These are phyloP conservation scores for Fusarium lyarnte DNA, from an alignment of 2,329 filamentous ascomycete species.

Conservation along the genomic window DNA sequence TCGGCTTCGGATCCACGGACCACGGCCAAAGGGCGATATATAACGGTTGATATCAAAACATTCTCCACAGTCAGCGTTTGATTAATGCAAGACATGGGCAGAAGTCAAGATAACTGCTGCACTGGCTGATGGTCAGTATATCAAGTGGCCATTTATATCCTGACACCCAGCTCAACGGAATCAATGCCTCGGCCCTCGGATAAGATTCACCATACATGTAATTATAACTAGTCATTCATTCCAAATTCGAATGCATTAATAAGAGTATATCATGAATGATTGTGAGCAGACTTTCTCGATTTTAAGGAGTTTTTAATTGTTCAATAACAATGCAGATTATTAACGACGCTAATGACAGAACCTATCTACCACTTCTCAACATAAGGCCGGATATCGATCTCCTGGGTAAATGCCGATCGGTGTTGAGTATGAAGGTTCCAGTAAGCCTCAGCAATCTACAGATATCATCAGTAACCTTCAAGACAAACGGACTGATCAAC, in stretches of 20 bases:
- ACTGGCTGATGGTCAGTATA: not conserved
- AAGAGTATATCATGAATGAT: not conserved
- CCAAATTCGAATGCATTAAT: too few species aligned
- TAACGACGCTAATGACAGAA: too few species aligned
- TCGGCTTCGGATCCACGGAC: not conserved
- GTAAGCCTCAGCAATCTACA: conserved; percentile 84
- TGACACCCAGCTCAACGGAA: too few species aligned
- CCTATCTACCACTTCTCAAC: conserved; percentile 81
- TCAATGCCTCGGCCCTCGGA: too few species aligned
- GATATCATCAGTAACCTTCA: not conserved
- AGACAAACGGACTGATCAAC: conserved; percentile 44
- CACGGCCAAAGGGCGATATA: not conserved
- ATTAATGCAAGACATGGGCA: too few species aligned
- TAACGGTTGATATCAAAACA: not conserved
- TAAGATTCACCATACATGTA: too few species aligned
- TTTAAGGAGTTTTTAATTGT: fast-evolving
- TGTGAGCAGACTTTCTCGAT: not conserved
- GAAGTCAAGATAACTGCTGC: too few species aligned
- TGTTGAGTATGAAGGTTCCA: conserved; percentile 87
- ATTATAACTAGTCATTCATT: too few species aligned
- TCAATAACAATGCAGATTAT: not conserved
- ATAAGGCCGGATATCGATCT: conserved; percentile 82
- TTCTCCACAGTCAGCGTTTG: too few species aligned
- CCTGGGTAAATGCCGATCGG: conserved; percentile 80
- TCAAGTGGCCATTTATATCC: not conserved